Evolutionary conservation across 2,329 filamentous ascomycete genomes (phyloP), one percentile per base, ranked within the genome.

Genomic region (Aureobasidium subglaciale): DNA sequence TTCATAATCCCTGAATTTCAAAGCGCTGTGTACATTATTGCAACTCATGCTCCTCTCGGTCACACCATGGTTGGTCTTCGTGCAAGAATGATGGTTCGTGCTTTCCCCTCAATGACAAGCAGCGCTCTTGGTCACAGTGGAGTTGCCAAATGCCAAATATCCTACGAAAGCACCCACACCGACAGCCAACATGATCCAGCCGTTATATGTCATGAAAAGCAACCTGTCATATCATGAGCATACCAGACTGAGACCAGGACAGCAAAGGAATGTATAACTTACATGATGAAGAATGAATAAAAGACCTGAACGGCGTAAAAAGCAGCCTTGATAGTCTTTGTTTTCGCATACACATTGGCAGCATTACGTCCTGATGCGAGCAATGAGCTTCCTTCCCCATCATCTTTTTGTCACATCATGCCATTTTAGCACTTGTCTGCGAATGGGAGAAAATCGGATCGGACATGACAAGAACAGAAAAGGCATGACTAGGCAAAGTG

Each of bases 151-250:
- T 41, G 86, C 64, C 58, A 96, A 68, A 68, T 95, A 96, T 40
- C 93, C 93, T 41, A 95, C 71, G 62, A 95, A 95, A 0, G 92
- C 91, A 15, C 93, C 93, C 9, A 95, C 75, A 0, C 87, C 87
- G 15, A 97, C 91, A 3, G 92, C 82, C 62, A 95, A 73, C 93
- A 99, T 99, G 63, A 99, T 85, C 85, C 88, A 95, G 56, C 93
- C 93, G 66, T 99, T 99, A 75, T 99, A 99, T n/a, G 93, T 99
- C 93, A 99, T 99, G 73, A 99, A 99, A 20, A 99, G 75, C 59
- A 99, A 78, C 93, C 92, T 97, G 13, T 29, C 4, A 9, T 9
- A 9, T 5, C 15, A 58, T n/a, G 50, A 30, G 42, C 13, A 46
- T n/a, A 46, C 18, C 11, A 16, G n/a, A n/a, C n/a, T n/a, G n/a